Evolutionary conservation across 2,329 filamentous ascomycete species (phyloP).

Genomic region (Nothophaeocryptopus gaeumannii): DNA sequence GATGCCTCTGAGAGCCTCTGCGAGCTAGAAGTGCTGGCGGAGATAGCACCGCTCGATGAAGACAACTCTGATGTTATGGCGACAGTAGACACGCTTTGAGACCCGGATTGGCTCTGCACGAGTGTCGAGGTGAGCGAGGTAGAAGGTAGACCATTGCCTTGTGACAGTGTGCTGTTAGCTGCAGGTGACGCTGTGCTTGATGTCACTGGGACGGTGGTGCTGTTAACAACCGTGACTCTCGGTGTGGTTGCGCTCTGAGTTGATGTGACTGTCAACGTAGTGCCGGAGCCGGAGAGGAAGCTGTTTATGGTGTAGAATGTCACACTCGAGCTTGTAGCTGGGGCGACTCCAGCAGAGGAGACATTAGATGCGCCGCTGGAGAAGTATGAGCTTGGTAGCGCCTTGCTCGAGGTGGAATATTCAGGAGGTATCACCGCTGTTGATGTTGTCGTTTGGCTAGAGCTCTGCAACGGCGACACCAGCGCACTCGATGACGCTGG

Average conservation of each 20-base stretch:
- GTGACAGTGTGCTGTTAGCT: slow-evolving; percentile 5
- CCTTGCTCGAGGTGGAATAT: too few relatives aligned
- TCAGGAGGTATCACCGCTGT: too few relatives aligned
- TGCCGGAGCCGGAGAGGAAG: slow-evolving; percentile 15
- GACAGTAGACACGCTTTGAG: too few relatives aligned
- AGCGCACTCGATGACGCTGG: neutral
- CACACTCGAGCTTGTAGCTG: neutral
- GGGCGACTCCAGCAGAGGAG: slow-evolving; percentile 1
- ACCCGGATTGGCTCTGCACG: too few relatives aligned
- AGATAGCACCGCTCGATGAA: too few relatives aligned
- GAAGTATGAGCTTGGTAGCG: too few relatives aligned
- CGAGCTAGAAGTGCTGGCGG: too few relatives aligned
- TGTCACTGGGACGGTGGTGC: slow-evolving; percentile 2
- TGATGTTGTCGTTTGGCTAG: too few relatives aligned
- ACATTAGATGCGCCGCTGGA: slow-evolving; percentile 2
- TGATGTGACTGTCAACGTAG: slow-evolving; percentile 11
- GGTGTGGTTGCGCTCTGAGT: slow-evolving; percentile 9
- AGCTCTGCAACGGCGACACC: too few relatives aligned
- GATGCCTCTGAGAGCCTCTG: too few relatives aligned
- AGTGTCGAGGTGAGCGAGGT: too few relatives aligned
- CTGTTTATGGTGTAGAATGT: slow-evolving; percentile 16
- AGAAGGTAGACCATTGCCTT: neutral
- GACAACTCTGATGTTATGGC: too few relatives aligned
- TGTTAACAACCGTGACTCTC: slow-evolving; percentile 6
- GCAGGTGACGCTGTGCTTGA: neutral